Percentiles rank a stretch among this genome's conserved stretches.
Evolutionary conservation across 2,329 filamentous ascomycete species (phyloP).

Genomic region (Fonsecaea multimorphosa): DNA sequence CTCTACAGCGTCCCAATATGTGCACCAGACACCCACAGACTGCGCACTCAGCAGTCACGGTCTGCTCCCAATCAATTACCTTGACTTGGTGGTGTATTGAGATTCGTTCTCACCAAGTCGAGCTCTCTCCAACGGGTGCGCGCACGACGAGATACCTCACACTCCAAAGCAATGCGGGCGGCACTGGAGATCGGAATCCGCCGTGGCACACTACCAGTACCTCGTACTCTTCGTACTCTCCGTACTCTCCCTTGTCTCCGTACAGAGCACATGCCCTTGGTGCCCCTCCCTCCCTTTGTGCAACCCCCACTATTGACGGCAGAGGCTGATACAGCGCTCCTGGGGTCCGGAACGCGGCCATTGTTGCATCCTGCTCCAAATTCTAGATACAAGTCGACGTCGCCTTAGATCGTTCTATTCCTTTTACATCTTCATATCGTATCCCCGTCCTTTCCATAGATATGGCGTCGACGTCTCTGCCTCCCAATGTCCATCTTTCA

Average conservation of each 20-base stretch:
- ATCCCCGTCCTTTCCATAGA: not conserved
- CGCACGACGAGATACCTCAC: not conserved
- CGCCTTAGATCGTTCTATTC: not conserved
- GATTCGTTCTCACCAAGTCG: not conserved
- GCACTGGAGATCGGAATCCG: not conserved
- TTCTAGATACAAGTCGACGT: not conserved
- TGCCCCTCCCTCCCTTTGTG: not conserved
- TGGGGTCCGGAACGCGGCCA: not conserved
- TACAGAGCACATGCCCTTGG: not conserved
- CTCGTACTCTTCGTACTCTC: too few relatives aligned
- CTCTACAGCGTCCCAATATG: not conserved
- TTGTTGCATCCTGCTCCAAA: conserved; percentile 2
- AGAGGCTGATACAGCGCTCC: not conserved
- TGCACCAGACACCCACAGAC: not conserved
- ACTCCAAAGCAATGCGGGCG: not conserved
- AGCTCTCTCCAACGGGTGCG: not conserved
- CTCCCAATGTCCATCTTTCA: conserved; percentile 73
- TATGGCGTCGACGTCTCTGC: conserved; percentile 49
- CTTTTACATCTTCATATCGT: not conserved
- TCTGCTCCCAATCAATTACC: not conserved
- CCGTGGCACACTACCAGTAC: not conserved
- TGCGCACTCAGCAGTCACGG: not conserved
- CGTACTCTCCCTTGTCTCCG: too few relatives aligned
- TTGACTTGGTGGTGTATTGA: not conserved
- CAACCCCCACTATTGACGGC: not conserved